phyloP scores from a whole-genome alignment of 2,329 filamentous ascomycete species.

The Endoconidiophora polonica region DNA sequence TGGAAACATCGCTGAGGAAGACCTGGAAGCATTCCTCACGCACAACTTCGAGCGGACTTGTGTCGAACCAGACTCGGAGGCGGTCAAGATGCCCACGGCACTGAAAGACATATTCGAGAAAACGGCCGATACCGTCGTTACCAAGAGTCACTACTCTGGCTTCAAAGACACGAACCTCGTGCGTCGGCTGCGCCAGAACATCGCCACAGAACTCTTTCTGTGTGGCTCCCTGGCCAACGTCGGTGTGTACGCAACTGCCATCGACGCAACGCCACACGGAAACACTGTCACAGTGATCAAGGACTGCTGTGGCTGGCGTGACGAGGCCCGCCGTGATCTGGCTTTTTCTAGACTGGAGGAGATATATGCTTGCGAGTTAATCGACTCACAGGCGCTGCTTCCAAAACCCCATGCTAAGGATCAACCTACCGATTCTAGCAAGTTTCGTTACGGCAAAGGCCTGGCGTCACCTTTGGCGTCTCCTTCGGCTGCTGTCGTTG shows the following conservation, averaged over 20 bases:
- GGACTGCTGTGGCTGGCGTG: conserved; percentile 74
- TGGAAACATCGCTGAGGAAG: conserved; percentile 6
- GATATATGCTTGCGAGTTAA: conserved; percentile 54
- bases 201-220: conserved; percentile 78
- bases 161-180: conserved; percentile 62
- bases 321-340: conserved; percentile 47
- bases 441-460: background rate
- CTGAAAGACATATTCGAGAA: conserved; percentile 29
- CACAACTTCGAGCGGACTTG: conserved; percentile 23
- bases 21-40: conserved; percentile 32
- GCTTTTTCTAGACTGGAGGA: conserved; percentile 57
- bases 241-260: conserved; percentile 76
- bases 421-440: background rate
- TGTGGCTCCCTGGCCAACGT: conserved; percentile 77
- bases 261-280: conserved; percentile 79
- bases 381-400: conserved; percentile 43
- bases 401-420: conserved; percentile 13
- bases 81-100: conserved; percentile 27
- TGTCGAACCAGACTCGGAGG: conserved; percentile 28
- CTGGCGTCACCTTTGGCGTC: background rate
- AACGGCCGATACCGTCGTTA: conserved; percentile 33
- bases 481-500: background rate
- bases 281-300: conserved; percentile 74
- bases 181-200: conserved; percentile 60
- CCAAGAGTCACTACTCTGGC: conserved; percentile 77